Percentiles rank a stretch among this genome's conserved stretches.
phyloP scores from a whole-genome alignment of 2,329 filamentous ascomycete genomes.

The Pyrenophora teres region DNA sequence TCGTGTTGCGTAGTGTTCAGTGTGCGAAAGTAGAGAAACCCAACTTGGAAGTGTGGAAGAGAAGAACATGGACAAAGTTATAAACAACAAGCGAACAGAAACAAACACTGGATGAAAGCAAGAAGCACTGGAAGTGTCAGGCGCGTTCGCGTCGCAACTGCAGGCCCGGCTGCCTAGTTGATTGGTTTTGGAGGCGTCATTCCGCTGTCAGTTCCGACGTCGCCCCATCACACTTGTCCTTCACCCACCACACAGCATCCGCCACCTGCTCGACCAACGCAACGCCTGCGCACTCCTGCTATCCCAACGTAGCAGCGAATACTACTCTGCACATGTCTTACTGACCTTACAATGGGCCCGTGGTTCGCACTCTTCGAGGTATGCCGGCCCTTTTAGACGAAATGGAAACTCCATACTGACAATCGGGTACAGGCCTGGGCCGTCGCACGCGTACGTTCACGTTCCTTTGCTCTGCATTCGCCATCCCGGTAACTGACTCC shows the following conservation, averaged over 20 bases:
- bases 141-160: constrained; percentile 11
- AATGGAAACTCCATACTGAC: constrained; percentile 22
- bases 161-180: constrained; percentile 3
- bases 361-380: constrained; percentile 44
- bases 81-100: not conserved
- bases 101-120: not conserved
- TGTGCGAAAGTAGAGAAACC: not conserved
- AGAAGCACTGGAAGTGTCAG: constrained; percentile 4
- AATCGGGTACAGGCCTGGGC: constrained; percentile 43
- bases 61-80: not conserved
- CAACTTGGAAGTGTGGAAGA: not conserved
- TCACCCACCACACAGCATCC: not conserved
- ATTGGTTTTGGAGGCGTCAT: not conserved
- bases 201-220: constrained; percentile 10
- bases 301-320: constrained; percentile 3
- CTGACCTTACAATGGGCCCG: constrained; percentile 29
- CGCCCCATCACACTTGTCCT: constrained; percentile 7
- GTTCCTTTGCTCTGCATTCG: not conserved
- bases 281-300: constrained; percentile 1
- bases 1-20: no score
- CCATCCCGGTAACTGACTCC: not conserved
- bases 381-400: constrained; percentile 10
- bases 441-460: constrained; percentile 39
- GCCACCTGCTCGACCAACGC: constrained; percentile 4
- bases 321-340: not conserved